Evolutionary conservation across 78 protist genomes (phyloP).

Genomic region (Dictyostelium purpureum): DNA sequence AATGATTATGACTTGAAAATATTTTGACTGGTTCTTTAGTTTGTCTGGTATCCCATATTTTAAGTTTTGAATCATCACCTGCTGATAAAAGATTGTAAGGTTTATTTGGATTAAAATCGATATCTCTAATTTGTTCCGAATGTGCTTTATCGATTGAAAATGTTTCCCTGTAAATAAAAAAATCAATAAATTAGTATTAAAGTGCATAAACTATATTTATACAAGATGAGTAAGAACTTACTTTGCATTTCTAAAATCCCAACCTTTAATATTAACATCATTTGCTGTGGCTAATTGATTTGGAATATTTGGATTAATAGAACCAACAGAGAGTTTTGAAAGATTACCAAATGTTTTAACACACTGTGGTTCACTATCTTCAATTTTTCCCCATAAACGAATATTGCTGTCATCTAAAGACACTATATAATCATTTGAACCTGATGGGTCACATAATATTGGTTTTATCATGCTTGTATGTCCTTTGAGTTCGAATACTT

Average conservation of each 20-base stretch:
- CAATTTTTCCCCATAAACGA: constrained; percentile 44
- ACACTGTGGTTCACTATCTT: constrained; percentile 7
- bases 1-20: constrained; percentile 74
- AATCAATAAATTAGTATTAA: not conserved
- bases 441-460: constrained; percentile 80
- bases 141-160: constrained; percentile 72
- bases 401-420: constrained; percentile 59
- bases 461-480: constrained; percentile 61
- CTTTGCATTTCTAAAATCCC: constrained; percentile 77
- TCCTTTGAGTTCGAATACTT: constrained; percentile 51
- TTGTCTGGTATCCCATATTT: constrained; percentile 78
- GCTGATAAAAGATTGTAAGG: constrained; percentile 59
- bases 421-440: constrained; percentile 40
- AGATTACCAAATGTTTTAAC: constrained; percentile 33
- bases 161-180: constrained; percentile 34
- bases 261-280: constrained; percentile 67
- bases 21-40: constrained; percentile 45
- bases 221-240: not conserved
- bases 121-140: constrained; percentile 58
- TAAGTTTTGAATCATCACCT: constrained; percentile 78
- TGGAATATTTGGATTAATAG: constrained; percentile 46
- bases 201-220: too few relatives aligned
- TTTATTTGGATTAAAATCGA: constrained; percentile 79
- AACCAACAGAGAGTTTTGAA: constrained; percentile 60
- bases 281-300: constrained; percentile 78